phyloP scores from a whole-genome alignment of 148 eudicot species.

The Heliosperma pusillum region DNA sequence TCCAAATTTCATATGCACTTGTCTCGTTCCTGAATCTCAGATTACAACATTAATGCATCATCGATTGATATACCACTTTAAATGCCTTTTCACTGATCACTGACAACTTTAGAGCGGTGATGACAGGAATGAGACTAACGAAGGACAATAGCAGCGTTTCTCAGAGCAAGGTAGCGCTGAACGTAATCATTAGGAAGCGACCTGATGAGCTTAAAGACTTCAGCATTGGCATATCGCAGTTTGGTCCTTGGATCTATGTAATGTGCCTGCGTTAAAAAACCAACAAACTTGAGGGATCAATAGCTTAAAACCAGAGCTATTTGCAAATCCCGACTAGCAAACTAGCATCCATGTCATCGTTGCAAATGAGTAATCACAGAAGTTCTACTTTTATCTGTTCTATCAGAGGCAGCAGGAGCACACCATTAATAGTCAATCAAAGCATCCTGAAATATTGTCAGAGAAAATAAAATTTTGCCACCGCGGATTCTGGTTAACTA shows the following conservation, averaged over 20 bases:
- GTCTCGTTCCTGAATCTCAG: not conserved
- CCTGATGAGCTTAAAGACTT: conserved; percentile 73
- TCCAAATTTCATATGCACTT: not conserved
- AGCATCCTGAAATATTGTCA: not conserved
- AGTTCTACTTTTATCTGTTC: not conserved
- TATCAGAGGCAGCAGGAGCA: not conserved
- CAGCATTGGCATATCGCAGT: conserved; percentile 83
- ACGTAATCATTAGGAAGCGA: conserved; percentile 88
- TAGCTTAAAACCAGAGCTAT: not conserved
- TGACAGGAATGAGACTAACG: conserved; percentile 28
- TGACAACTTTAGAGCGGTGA: not conserved
- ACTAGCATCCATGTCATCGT: not conserved
- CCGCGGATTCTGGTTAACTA: not conserved
- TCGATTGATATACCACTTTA: not conserved
- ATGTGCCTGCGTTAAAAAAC: conserved; percentile 57
- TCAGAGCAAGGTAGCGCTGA: conserved; percentile 81
- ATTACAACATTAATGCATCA: not conserved
- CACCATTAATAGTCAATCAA: not conserved
- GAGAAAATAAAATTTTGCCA: not conserved
- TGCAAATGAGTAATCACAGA: not conserved
- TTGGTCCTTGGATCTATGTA: conserved; percentile 92
- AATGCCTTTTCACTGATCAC: not conserved
- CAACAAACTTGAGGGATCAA: not conserved
- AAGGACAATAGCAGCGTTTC: conserved; percentile 89
- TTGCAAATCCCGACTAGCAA: not conserved